Evolutionary conservation across 2,329 filamentous ascomycete genomes (phyloP).

Genomic region (Fusarium citri): DNA sequence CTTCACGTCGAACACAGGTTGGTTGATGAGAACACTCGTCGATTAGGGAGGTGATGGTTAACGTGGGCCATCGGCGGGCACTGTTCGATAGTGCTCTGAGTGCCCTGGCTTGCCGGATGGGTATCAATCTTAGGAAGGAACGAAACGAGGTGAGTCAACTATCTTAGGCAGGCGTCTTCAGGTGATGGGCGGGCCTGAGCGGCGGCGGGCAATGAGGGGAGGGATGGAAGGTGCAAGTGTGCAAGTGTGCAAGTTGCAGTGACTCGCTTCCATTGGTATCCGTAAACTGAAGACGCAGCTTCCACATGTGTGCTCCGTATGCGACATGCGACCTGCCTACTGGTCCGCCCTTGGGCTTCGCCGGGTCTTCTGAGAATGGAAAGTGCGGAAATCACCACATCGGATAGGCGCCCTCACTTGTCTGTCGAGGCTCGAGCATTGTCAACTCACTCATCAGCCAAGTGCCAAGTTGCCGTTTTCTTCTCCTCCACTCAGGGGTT

Average conservation of each 20-base stretch:
- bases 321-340: slow-evolving; percentile 1
- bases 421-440: neutral
- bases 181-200: neutral
- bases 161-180: neutral
- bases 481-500: slow-evolving; percentile 34
- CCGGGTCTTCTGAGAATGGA: slow-evolving; percentile 1
- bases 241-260: slow-evolving; percentile 5
- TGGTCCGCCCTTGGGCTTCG: slow-evolving; percentile 8
- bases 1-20: neutral
- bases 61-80: slow-evolving; percentile 1
- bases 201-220: neutral
- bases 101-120: neutral
- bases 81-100: neutral
- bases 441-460: slow-evolving; percentile 24
- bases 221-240: neutral
- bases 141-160: slow-evolving; percentile 3
- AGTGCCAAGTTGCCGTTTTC: slow-evolving; percentile 20
- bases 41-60: slow-evolving; percentile 11
- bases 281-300: neutral
- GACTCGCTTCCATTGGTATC: neutral
- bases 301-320: neutral
- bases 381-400: slow-evolving; percentile 12
- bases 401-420: slow-evolving; percentile 16
- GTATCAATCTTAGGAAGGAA: neutral
- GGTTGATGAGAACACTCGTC: neutral